A percentile compares a stretch with the other conserved stretches of the same genome.
Conservation (phyloP, 2,329 filamentous ascomycete genomes). For the Aplosporella prunicola region DNA sequence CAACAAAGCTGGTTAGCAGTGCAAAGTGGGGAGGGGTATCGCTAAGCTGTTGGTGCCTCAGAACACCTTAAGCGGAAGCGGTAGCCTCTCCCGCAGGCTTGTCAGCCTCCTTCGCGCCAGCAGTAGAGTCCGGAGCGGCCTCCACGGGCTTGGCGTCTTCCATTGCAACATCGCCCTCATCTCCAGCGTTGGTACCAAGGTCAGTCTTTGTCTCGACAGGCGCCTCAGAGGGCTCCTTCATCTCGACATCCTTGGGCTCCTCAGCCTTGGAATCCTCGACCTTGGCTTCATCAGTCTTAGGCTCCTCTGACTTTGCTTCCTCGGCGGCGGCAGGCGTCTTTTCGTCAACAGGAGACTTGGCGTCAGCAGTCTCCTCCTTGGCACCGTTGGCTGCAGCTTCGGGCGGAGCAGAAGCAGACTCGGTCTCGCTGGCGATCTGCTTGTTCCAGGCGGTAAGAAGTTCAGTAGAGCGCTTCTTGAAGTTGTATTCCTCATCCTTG, state of each 20-base stretch:
- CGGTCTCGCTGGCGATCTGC: constrained; percentile 47
- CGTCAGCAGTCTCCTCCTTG: constrained; percentile 14
- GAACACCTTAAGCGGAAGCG: background rate
- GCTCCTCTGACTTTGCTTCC: constrained; percentile 15
- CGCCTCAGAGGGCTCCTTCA: constrained; percentile 21
- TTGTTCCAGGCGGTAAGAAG: constrained; percentile 87
- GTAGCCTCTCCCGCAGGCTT: background rate
- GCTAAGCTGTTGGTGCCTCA: background rate
- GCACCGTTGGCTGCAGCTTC: constrained; percentile 27
- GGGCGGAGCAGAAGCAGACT: constrained; percentile 34
- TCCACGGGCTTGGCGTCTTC: constrained; percentile 20
- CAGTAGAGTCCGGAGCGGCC: background rate
- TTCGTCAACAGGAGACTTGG: constrained; percentile 18
- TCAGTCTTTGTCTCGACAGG: constrained; percentile 14
- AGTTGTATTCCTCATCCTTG: constrained; percentile 77
- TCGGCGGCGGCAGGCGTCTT: constrained; percentile 21
- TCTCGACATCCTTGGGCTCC: constrained; percentile 24
- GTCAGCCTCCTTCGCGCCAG: background rate
- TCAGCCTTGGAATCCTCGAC: constrained; percentile 28
- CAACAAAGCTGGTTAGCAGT: too few relatives aligned
- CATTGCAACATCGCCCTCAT: constrained; percentile 20
- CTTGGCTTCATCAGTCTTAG: constrained; percentile 27
- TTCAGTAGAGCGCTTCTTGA: constrained; percentile 72
- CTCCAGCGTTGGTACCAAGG: constrained; percentile 14
- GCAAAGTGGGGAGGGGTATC: too few relatives aligned